Conservation (phyloP, 345 rosid genomes). For the Citrus medica region DNA sequence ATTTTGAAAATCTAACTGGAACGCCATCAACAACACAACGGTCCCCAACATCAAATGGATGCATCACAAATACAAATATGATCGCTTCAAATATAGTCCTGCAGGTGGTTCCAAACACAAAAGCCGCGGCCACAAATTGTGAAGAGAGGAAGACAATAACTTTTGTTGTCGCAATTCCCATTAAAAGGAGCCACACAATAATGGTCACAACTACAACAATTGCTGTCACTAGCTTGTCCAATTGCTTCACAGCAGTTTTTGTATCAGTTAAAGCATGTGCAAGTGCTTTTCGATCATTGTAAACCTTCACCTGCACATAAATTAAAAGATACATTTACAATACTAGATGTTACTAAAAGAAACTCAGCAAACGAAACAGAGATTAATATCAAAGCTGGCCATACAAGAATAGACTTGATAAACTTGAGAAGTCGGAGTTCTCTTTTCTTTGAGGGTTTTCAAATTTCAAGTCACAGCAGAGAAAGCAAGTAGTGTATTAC, state of each 20-base stretch:
- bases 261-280: conserved; percentile 80
- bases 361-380: background rate
- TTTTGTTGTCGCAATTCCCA: conserved; percentile 69
- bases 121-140: conserved; percentile 64
- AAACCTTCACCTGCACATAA: conserved; percentile 65
- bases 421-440: background rate
- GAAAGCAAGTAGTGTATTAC: background rate
- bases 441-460: background rate
- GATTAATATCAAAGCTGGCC: background rate
- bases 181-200: conserved; percentile 68
- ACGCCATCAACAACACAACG: conserved; percentile 80
- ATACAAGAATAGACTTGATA: background rate
- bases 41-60: conserved; percentile 94
- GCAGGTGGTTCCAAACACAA: conserved; percentile 83
- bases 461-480: background rate
- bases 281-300: conserved; percentile 63
- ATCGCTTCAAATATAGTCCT: conserved; percentile 80
- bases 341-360: background rate
- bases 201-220: conserved; percentile 37
- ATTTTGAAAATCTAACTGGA: conserved; percentile 35
- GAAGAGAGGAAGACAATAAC: conserved; percentile 59
- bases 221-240: conserved; percentile 59
- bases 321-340: background rate
- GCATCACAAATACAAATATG: conserved; percentile 84
- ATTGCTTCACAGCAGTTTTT: conserved; percentile 84